Evolutionary conservation across 306 rosid genomes (phyloP).

Genomic region (Inga oerstediana): DNA sequence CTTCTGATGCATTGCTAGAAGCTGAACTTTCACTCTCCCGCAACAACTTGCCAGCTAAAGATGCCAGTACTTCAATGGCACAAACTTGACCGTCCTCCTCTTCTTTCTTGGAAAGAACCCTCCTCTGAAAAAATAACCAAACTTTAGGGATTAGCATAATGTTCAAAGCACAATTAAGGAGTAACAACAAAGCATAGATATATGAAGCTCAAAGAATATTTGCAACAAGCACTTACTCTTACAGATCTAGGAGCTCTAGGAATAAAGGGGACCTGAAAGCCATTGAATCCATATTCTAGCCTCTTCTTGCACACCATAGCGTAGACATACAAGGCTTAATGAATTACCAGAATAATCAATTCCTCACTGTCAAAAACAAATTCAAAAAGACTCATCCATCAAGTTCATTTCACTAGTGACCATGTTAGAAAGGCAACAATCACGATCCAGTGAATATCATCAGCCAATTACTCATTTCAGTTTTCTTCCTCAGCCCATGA

Average conservation of each 20-base stretch:
- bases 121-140: slow-evolving; percentile 64
- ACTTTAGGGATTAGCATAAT: slow-evolving; percentile 25
- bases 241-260: slow-evolving; percentile 88
- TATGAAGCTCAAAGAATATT: neutral
- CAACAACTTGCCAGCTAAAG: slow-evolving; percentile 90
- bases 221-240: slow-evolving; percentile 59
- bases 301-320: slow-evolving; percentile 88
- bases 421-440: neutral
- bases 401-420: slow-evolving; percentile 22
- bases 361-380: slow-evolving; percentile 50
- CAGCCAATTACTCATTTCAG: slow-evolving; percentile 2
- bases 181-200: neutral
- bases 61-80: slow-evolving; percentile 85
- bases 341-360: slow-evolving; percentile 45
- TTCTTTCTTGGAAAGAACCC: slow-evolving; percentile 56
- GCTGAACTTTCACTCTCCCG: slow-evolving; percentile 81
- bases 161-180: slow-evolving; percentile 27
- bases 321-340: slow-evolving; percentile 61
- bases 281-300: slow-evolving; percentile 60
- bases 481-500: slow-evolving; percentile 2
- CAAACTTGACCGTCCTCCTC: slow-evolving; percentile 55
- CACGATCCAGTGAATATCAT: slow-evolving; percentile 26
- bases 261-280: slow-evolving; percentile 67
- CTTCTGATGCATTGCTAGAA: slow-evolving; percentile 80
- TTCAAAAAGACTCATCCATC: slow-evolving; percentile 24